Percentiles rank a stretch among this genome's conserved stretches.
Evolutionary conservation across 164 flowering plant genomes (phyloP).

Genomic region (Chimonanthus praecox): DNA sequence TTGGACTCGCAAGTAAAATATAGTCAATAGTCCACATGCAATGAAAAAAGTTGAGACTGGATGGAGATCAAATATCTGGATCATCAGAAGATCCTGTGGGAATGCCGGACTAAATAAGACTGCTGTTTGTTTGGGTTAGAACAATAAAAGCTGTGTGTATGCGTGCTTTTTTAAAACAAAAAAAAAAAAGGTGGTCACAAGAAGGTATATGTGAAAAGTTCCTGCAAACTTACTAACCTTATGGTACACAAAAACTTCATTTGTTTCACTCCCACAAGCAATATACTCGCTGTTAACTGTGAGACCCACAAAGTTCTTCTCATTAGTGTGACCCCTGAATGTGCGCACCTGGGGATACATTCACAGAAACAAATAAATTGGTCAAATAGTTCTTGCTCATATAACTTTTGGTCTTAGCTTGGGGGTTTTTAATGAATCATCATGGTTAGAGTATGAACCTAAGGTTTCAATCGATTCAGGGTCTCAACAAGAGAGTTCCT

Average conservation of each 20-base stretch:
- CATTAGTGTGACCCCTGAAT: conserved; percentile 88
- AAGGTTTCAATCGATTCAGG: too few species aligned
- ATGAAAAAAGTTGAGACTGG: not conserved
- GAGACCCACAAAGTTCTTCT: conserved; percentile 95
- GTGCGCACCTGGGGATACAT: conserved; percentile 58
- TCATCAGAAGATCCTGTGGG: not conserved
- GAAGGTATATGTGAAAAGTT: not conserved
- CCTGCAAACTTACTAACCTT: conserved; percentile 44
- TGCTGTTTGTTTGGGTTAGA: not conserved
- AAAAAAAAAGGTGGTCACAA: too few species aligned
- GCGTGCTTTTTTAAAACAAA: too few species aligned
- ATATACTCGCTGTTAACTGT: conserved; percentile 82
- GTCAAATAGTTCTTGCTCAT: too few species aligned
- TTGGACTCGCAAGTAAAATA: not conserved
- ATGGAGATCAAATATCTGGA: not conserved
- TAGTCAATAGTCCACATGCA: not conserved
- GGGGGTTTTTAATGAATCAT: too few species aligned
- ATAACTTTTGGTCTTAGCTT: too few species aligned
- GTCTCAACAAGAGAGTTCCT: too few species aligned
- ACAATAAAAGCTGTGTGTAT: too few species aligned
- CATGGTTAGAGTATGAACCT: too few species aligned
- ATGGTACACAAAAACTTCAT: conserved; percentile 91
- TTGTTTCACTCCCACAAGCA: conserved; percentile 97
- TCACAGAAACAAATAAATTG: conserved; percentile 1
- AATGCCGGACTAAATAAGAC: not conserved